Conservation (phyloP, 306 rosid genomes). For the Lotus japonicus region DNA sequence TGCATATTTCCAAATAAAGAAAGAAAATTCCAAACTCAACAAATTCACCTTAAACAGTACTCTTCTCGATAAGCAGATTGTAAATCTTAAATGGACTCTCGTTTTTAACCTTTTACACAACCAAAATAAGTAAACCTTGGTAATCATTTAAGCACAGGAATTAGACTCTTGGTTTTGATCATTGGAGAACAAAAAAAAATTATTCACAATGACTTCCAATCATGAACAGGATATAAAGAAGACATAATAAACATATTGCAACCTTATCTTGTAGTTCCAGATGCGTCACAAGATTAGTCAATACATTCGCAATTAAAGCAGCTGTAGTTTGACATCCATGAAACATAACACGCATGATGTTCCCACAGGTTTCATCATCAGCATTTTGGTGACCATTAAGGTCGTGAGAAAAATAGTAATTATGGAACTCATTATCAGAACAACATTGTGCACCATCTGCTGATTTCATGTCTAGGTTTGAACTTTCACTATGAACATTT, state of each 20-base stretch:
- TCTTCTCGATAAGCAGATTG: background rate
- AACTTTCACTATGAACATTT: slow-evolving; percentile 20
- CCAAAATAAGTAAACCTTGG: background rate
- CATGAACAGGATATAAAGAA: background rate
- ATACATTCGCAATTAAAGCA: slow-evolving; percentile 45
- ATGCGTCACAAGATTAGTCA: slow-evolving; percentile 55
- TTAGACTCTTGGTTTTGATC: slow-evolving; percentile 1
- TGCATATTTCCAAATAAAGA: background rate
- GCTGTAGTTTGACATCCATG: slow-evolving; percentile 74
- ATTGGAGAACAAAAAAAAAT: background rate
- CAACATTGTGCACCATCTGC: slow-evolving; percentile 26
- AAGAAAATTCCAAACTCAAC: background rate
- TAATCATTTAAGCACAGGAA: background rate
- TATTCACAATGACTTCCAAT: background rate
- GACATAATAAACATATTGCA: background rate
- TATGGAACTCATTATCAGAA: slow-evolving; percentile 27
- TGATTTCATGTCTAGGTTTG: slow-evolving; percentile 27
- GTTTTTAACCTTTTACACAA: background rate
- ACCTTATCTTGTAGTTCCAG: slow-evolving; percentile 72
- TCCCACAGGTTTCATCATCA: slow-evolving; percentile 54
- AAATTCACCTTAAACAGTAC: background rate
- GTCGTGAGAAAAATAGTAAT: slow-evolving; percentile 33
- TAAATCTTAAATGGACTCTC: background rate
- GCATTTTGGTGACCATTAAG: slow-evolving; percentile 26
- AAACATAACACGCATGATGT: slow-evolving; percentile 70